Base-by-base conservation (phyloP, 495 filamentous ascomycete genomes). In the Thermothielavioides terrestris region DNA sequence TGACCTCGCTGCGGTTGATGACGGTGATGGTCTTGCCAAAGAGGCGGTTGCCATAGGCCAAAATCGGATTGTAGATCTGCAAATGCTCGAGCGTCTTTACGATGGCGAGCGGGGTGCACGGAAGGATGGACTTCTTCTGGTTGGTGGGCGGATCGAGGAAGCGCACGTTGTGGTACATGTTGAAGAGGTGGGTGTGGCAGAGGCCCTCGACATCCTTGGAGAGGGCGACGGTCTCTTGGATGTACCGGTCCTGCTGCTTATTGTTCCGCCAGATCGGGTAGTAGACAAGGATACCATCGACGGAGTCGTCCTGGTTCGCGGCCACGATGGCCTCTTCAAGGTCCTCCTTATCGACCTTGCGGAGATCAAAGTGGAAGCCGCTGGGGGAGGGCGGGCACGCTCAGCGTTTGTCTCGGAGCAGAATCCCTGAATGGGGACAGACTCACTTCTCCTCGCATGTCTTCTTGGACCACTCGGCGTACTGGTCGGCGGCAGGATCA, bases 131-230 rank as follows among this genome's bases (percentile, higher is more conserved):
- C 67, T 98, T 98, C 66, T 87, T 85, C 37, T 69, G 71, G 64
- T 89, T 86, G 25, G 70, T 60, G 17, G 82, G 80, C 11, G 77
- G 70, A 71, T 98, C 92, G 28, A 98, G 76, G 72, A 88, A 96
- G 42, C 92, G 87, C 59, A 92, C 79, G 70, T 98, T 98, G 74
- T 96, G 85, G 74, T 96, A 98, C 88, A 98, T 94, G 76, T 98
- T 98, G 79, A 90, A 92, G 60, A 96, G 83, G 70, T 96, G 92
- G 50, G 78, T 82, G 65, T 96, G 91, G 57, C 83, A 89, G 45
- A 98, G 83, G 20, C 92, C 92, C 60, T 98, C 92, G 49, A 98
- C 92, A 56, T 98, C 92, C 69, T 98, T 98, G 64, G 73, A 65
- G 39, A 94, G 77, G 46, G 86, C 77, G 20, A 94, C 88, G n/a